Evolutionary conservation across 163 green algal species (phyloP).

Genomic region (Chlorella variabilis): DNA sequence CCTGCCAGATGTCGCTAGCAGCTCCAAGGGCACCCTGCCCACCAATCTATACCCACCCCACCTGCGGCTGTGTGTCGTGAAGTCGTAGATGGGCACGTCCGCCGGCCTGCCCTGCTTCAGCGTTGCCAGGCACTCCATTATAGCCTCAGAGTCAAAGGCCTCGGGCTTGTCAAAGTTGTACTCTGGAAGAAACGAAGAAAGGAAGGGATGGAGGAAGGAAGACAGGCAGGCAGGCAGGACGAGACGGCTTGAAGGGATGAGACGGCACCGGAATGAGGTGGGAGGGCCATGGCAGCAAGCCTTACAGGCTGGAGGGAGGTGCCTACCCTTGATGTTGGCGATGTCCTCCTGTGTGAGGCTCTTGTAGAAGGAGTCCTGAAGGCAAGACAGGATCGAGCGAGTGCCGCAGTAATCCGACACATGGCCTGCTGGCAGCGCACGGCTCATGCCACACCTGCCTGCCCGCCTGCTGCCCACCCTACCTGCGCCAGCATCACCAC

Average conservation of each 20-base stretch:
- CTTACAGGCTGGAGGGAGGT: too few relatives aligned
- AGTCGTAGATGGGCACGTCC: constrained; percentile 96
- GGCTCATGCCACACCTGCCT: too few relatives aligned
- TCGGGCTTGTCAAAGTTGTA: constrained; percentile 97
- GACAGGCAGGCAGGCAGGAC: neutral
- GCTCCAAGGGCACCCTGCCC: too few relatives aligned
- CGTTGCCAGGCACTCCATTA: constrained; percentile 67
- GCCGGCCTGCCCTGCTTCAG: constrained; percentile 64
- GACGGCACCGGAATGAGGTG: too few relatives aligned
- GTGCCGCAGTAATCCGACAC: too few relatives aligned
- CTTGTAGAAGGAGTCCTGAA: constrained; percentile 84
- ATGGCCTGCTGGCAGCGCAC: too few relatives aligned
- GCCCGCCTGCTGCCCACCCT: too few relatives aligned
- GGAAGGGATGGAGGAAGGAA: neutral
- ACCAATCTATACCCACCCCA: too few relatives aligned
- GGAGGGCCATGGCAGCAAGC: too few relatives aligned
- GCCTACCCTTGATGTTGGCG: constrained; percentile 52
- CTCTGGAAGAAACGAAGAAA: constrained; percentile 37
- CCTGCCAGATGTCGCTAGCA: too few relatives aligned
- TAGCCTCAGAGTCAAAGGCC: constrained; percentile 71
- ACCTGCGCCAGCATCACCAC: constrained; percentile 84
- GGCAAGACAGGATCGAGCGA: neutral
- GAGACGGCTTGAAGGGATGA: too few relatives aligned
- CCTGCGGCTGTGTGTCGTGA: constrained; percentile 78
- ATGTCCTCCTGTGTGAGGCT: constrained; percentile 70